Conservation (phyloP, 345 rosid genomes). For the Noccaea caerulescens region DNA sequence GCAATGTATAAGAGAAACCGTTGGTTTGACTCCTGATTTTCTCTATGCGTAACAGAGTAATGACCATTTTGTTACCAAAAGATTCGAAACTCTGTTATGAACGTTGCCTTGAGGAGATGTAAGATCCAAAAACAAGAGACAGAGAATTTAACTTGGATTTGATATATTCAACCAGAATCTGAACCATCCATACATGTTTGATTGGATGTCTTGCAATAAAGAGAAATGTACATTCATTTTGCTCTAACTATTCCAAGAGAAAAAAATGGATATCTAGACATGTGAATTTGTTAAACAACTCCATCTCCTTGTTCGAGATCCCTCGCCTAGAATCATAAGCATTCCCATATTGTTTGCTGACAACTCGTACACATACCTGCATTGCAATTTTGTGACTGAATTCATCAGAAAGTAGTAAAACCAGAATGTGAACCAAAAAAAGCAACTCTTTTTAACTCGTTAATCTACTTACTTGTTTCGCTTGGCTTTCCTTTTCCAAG, state of each 20-base stretch:
- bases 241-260: conserved; percentile 31
- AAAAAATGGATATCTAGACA: conserved; percentile 43
- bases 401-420: conserved; percentile 18
- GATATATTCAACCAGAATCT: conserved; percentile 21
- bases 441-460: background rate
- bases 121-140: background rate
- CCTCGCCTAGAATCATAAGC: conserved; percentile 84
- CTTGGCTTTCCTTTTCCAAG: conserved; percentile 82
- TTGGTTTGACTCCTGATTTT: background rate
- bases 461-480: conserved; percentile 70
- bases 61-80: too few species aligned
- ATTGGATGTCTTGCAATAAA: conserved; percentile 12
- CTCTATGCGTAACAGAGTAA: too few species aligned
- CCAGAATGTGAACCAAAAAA: background rate
- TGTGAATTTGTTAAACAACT: conserved; percentile 75
- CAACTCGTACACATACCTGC: conserved; percentile 64
- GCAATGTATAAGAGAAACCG: background rate
- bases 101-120: background rate
- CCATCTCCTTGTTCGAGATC: conserved; percentile 63
- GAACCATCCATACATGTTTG: conserved; percentile 17
- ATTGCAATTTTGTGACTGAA: conserved; percentile 1
- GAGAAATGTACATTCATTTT: conserved; percentile 17
- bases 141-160: too few species aligned
- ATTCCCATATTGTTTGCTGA: conserved; percentile 75
- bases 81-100: too few species aligned